Percentiles rank a stretch among this genome's conserved stretches.
phyloP scores from a whole-genome alignment of 805 yeast genomes.

The Ascoidea rubescens region DNA sequence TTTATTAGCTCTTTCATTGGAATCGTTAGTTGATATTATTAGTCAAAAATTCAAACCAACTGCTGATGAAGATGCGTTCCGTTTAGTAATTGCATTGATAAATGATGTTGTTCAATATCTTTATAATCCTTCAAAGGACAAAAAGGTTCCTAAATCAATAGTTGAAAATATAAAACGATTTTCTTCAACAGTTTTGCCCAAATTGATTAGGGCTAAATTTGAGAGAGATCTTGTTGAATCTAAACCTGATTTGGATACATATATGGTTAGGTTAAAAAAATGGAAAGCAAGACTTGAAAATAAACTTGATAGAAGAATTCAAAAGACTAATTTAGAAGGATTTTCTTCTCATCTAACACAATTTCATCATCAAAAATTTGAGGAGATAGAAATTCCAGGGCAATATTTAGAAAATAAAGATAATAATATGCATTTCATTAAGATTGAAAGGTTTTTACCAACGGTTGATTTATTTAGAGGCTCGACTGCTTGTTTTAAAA shows the following conservation, averaged over 20 bases:
- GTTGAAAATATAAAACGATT: slow-evolving; percentile 78
- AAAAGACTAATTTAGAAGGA: slow-evolving; percentile 71
- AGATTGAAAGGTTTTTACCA: slow-evolving; percentile 87
- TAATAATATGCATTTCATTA: slow-evolving; percentile 77
- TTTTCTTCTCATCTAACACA: slow-evolving; percentile 91
- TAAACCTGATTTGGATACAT: slow-evolving; percentile 80
- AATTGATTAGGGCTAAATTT: slow-evolving; percentile 77
- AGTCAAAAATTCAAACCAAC: slow-evolving; percentile 86
- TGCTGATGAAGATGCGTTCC: slow-evolving; percentile 91
- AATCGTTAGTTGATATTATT: slow-evolving; percentile 90
- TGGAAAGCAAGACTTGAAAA: slow-evolving; percentile 94
- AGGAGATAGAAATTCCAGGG: slow-evolving; percentile 95
- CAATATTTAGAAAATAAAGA: slow-evolving; percentile 85
- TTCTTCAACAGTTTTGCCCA: slow-evolving; percentile 87
- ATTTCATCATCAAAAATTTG: slow-evolving; percentile 96
- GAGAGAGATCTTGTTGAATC: slow-evolving; percentile 80
- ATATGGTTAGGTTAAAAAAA: slow-evolving; percentile 66
- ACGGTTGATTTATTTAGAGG: slow-evolving; percentile 81
- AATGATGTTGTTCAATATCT: slow-evolving; percentile 89
- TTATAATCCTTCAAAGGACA: slow-evolving; percentile 82
- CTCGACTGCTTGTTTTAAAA: slow-evolving; percentile 77
- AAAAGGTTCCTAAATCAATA: slow-evolving; percentile 79
- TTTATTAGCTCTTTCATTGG: slow-evolving; percentile 77
- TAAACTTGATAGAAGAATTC: slow-evolving; percentile 74
- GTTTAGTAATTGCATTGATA: slow-evolving; percentile 81